Evolutionary conservation across 164 flowering plant species (phyloP), one percentile per base, ranked within the genome.

Genomic region (Protea cynaroides): DNA sequence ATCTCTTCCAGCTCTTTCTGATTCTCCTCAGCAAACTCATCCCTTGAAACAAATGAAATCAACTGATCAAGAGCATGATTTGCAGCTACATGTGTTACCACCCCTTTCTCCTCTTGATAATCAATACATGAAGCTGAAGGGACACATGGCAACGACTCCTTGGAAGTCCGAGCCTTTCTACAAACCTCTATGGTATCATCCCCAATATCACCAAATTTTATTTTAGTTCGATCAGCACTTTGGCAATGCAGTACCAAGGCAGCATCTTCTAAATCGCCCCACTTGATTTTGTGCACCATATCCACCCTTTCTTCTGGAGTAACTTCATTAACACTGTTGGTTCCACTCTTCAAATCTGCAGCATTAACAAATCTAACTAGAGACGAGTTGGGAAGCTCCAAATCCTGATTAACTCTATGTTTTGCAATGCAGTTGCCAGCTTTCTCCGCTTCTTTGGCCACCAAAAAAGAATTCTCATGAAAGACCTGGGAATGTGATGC

Each of bases 251-350:
- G 49, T 22, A 71, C 63, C 62, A 84, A 65, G 58, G 61, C 76
- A 61, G 77, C 87, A 74, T 80, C 90, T 65, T 87, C 89, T 19
- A 84, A 75, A 76, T 84, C 84, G 59, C 95, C 96, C 96, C 92
- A 86, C 63, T 80, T 88, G 62, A 88, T 84, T 66, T 81, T 84
- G 23, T 72, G 86, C 68, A 75, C 61, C 47, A 65, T 74, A 67
- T 63, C 65, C 72, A 63, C 40, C 56, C 71, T 72, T 72, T 67
- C 73, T 21, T 63, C 71, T 18, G 43, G 65, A 52, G 72, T 22
- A 61, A 54, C 59, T 51, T 71, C 72, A n/a, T 62, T 46, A 64
- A 21, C 25, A 37, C 34, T 65, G 58, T 4, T 66, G 56, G 14
- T 24, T 64, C 47, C 55, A 47, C 36, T 54, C 34, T 56, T 62